Base-by-base conservation (phyloP, 768 basidiomycete species). In the Gloeophyllum trabeum region DNA sequence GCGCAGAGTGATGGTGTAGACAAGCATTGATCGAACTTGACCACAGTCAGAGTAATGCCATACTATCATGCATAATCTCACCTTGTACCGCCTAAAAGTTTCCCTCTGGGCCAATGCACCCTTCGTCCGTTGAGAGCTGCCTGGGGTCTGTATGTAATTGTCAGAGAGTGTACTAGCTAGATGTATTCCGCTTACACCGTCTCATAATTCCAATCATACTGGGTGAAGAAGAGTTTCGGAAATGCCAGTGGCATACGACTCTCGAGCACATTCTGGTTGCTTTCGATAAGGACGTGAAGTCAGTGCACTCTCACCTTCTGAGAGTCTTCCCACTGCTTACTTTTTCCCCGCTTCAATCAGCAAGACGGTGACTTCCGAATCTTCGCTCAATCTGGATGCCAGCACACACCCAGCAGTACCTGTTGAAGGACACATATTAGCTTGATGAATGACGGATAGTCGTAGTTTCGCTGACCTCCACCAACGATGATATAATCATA, bases 41-140 rank as follows among this genome's bases (percentile, higher is more conserved):
- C 24, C 6, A 35, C 1, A 10, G 4, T 24, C 10, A 41, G 14
- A 12, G 10, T 4, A 7, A 20, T 16, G n/a, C 19, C 10, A 1
- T 13, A 22, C 5, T 13, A 14, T 24, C 12, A 14, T 16, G 4
- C 20, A 14, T 20, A 13, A 3, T 41, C 48, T 5, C 19, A 52
- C 56, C 54, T 57, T 13, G 48, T 46, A 4, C 57, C 57, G 4
- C 57, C 57, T 0, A 58, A 40, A 13, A 54, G 24, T 44, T 52
- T 54, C 4, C 57, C 57, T 24, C 54, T 35, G 4, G 55, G 47
- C 48, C 51, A 58, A 24, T 50, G 48, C 1, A 55, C 28, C 4
- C 25, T 14, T 6, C 54, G 50, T 18, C 39, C 45, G 24, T 48
- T 34, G 10, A 51, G 20, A 2, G 30, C 21, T 14, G 24, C 23